Base-by-base conservation (phyloP, 305 asterid species). In the Fraxinus ornus region DNA sequence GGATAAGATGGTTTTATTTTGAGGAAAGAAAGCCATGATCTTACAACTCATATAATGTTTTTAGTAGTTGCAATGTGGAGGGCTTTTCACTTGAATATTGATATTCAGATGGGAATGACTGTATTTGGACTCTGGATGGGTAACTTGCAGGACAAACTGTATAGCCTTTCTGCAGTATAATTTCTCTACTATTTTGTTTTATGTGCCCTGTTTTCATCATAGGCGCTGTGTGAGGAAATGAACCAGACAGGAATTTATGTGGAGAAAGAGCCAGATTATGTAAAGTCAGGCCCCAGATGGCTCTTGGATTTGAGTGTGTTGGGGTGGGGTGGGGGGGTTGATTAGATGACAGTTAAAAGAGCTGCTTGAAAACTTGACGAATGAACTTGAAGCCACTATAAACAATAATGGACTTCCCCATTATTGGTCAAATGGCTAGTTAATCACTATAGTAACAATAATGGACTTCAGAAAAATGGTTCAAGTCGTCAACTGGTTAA, bases 41-140 rank as follows among this genome's bases (percentile, higher is more conserved):
- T 10, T 26, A 26, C 36, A 4, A 12, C 35, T 22, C 13, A 8
- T 7, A 9, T 2, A 68, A 28, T 26, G 74, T 24, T 24, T 68
- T 68, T 68, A 33, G 68, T 57, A 57, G 60, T 57, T 82, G 52
- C 73, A 75, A 44, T 52, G 37, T 78, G 68, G 77, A 36, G 24
- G 71, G 73, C 84, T 77, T 35, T 37, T 74, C 77, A 37, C 64
- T 32, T 39, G 79, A 77, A 73, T 62, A 52, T 12, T 75, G 66
- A 82, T 75, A 62, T 68, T 78, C 66, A 35, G 78, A 75, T 36
- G 81, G 62, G 19, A 47, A 75, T 70, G 68, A 41, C 57, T 22
- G 70, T 44, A 5, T 70, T 78, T 79, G 79, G 83, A 62, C 26
- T 82, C 76, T 47, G 55, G 55, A 17, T 72, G 41, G 60, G 86